A percentile compares a stretch with the other conserved stretches of the same genome.
phyloP scores from a whole-genome alignment of 169 alveolate species.

The Cystoisospora suis region DNA sequence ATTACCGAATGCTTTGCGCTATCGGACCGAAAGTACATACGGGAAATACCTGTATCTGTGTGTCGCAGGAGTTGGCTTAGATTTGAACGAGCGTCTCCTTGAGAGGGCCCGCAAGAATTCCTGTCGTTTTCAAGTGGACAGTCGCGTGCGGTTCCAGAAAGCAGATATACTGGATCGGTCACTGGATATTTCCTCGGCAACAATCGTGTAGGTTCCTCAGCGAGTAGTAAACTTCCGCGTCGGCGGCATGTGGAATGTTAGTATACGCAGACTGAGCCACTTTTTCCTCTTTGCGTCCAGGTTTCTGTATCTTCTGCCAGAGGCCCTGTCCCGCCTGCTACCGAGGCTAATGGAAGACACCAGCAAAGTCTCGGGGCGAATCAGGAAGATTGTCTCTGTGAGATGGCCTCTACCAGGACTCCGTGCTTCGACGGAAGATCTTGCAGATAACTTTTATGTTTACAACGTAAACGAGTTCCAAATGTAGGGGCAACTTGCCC shows the following conservation, averaged over 20 bases:
- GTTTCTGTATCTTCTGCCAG: slow-evolving; percentile 35
- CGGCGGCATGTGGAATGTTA: neutral
- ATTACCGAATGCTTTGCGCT: too few species aligned
- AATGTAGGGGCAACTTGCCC: too few species aligned
- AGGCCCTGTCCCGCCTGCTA: neutral
- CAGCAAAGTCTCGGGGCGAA: neutral
- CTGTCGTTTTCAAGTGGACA: neutral
- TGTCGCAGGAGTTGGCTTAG: slow-evolving; percentile 47
- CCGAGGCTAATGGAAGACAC: neutral
- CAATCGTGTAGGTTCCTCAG: neutral
- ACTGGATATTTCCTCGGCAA: slow-evolving; percentile 6
- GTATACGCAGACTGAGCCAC: neutral
- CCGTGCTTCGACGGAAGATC: neutral
- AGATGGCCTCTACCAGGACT: slow-evolving; percentile 29
- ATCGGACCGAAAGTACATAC: too few species aligned
- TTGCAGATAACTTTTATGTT: neutral
- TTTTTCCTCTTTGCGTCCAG: neutral
- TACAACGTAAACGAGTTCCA: too few species aligned
- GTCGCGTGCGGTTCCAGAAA: neutral
- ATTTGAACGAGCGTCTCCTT: slow-evolving; percentile 15
- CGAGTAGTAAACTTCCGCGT: too few species aligned
- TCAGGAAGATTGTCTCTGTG: neutral
- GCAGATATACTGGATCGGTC: neutral
- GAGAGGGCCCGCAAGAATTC: slow-evolving; percentile 43
- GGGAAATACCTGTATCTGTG: neutral